These are phyloP conservation scores for Rhizophagus prolifer DNA, from an alignment of 192 early-diverging fungal species.

Conservation along the genomic window DNA sequence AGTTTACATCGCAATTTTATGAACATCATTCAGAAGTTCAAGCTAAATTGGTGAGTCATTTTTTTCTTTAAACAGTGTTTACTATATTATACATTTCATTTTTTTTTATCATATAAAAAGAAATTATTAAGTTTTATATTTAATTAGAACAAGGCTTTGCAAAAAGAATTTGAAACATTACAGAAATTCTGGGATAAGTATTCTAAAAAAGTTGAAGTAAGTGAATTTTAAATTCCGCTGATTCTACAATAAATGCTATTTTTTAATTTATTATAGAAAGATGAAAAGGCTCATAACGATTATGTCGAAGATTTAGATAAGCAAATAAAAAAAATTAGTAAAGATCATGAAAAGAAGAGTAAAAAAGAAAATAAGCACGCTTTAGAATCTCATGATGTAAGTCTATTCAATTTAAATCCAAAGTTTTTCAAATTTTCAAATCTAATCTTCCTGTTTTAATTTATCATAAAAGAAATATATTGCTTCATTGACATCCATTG, in stretches of 20 bases:
- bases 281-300: slow-evolving; percentile 40
- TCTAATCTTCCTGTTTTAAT: neutral
- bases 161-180: slow-evolving; percentile 45
- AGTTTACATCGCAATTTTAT: slow-evolving; percentile 45
- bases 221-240: neutral
- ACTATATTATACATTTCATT: too few relatives aligned
- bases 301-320: slow-evolving; percentile 39
- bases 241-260: neutral
- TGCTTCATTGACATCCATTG: slow-evolving; percentile 34
- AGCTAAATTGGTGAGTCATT: slow-evolving; percentile 35
- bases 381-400: slow-evolving; percentile 41
- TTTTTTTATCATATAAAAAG: too few relatives aligned
- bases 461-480: slow-evolving; percentile 40
- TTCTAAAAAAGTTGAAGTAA: slow-evolving; percentile 39
- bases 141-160: slow-evolving; percentile 35
- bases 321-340: slow-evolving; percentile 41
- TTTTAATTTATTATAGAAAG: slow-evolving; percentile 36
- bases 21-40: slow-evolving; percentile 42
- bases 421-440: neutral
- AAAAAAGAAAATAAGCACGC: slow-evolving; percentile 35
- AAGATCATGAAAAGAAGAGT: slow-evolving; percentile 40
- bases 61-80: neutral
- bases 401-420: neutral
- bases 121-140: neutral
- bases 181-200: slow-evolving; percentile 44